Conservation (phyloP, 768 basidiomycete species). For the Trametes punicea region DNA sequence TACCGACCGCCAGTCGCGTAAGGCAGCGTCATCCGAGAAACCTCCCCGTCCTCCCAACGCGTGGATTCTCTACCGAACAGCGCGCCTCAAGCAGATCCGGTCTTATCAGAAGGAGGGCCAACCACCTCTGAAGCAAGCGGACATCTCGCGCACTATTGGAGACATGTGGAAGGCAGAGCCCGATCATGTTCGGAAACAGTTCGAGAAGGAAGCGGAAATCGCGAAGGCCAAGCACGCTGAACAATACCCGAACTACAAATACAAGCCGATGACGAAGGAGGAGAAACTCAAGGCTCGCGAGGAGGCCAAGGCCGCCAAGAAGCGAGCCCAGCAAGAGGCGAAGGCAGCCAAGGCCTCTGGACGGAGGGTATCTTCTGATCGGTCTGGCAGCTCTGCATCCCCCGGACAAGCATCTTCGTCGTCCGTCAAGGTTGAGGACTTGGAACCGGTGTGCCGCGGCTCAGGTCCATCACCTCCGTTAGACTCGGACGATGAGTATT, state of each 20-base stretch:
- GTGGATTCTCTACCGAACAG: constrained; percentile 22
- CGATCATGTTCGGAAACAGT: not conserved
- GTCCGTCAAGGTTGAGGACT: not conserved
- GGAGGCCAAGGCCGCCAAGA: constrained; percentile 2
- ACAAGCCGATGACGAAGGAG: constrained; percentile 24
- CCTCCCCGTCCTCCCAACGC: constrained; percentile 19
- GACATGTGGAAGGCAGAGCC: constrained; percentile 5
- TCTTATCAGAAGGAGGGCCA: not conserved
- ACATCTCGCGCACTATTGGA: constrained; percentile 9
- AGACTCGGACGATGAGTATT: constrained; percentile 6
- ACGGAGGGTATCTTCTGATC: not conserved
- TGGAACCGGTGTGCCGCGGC: not conserved
- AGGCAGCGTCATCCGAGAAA: not conserved
- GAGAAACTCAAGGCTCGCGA: constrained; percentile 12
- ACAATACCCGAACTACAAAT: constrained; percentile 29
- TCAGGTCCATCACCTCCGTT: constrained; percentile 11
- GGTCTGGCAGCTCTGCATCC: not conserved
- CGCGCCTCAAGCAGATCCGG: constrained; percentile 4
- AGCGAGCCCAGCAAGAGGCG: not conserved
- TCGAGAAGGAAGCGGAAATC: constrained; percentile 20
- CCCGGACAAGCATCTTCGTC: not conserved
- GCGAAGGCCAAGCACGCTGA: constrained; percentile 25
- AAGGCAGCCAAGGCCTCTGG: constrained; percentile 12
- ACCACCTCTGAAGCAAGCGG: constrained; percentile 3
- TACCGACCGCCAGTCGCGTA: not conserved